Conservation (phyloP, 202 grass and related monocot genomes). For the Saccharum hybrid region DNA sequence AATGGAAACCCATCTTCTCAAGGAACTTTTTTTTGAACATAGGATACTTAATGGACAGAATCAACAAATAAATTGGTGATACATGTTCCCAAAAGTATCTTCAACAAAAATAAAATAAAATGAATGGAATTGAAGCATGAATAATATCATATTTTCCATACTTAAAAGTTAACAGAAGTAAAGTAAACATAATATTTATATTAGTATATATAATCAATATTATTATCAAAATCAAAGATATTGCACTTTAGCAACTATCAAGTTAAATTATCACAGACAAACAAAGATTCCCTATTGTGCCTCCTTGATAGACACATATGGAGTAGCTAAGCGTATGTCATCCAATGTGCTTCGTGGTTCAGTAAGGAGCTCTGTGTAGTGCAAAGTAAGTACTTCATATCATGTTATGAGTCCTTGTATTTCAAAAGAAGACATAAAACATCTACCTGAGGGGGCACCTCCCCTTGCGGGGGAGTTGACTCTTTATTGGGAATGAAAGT, state of each 20-base stretch:
- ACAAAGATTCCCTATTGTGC: not conserved
- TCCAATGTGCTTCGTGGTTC: conserved; percentile 5
- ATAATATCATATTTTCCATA: not conserved
- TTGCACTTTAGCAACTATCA: not conserved
- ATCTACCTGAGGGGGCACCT: conserved; percentile 77
- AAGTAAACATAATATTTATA: conserved; percentile 19
- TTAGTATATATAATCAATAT: not conserved
- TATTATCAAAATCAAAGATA: conserved; percentile 8
- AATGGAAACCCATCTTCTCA: not conserved
- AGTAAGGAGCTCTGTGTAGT: not conserved
- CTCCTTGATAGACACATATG: not conserved
- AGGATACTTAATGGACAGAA: conserved; percentile 11
- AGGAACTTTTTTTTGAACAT: not conserved
- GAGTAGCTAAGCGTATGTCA: not conserved
- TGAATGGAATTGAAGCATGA: not conserved
- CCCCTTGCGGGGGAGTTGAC: conserved; percentile 59
- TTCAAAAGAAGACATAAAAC: conserved; percentile 49
- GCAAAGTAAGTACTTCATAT: not conserved
- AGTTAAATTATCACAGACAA: conserved; percentile 31
- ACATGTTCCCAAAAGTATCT: not conserved
- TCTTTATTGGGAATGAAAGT: conserved; percentile 72
- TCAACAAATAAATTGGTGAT: not conserved
- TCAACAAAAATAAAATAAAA: not conserved
- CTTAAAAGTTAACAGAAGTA: not conserved
- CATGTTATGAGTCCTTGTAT: conserved; percentile 26